These are phyloP conservation scores for Phaeotremella skinneri DNA, from an alignment of 768 basidiomycete genomes.

Conservation along the genomic window DNA sequence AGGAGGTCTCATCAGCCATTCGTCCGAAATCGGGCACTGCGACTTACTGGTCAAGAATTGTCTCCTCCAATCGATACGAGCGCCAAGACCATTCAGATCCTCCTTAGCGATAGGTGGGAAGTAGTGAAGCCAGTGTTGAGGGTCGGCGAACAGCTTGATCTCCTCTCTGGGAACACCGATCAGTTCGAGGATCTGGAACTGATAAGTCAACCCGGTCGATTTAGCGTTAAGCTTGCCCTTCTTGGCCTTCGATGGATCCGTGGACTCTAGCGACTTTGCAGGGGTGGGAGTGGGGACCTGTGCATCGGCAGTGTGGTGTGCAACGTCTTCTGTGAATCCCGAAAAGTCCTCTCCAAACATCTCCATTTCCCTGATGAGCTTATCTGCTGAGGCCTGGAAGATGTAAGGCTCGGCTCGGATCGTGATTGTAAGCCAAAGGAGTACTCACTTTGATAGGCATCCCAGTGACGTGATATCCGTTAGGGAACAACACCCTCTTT, in stretches of 20 bases:
- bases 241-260: conserved; percentile 67
- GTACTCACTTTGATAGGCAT: conserved; percentile 94
- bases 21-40: background rate
- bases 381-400: conserved; percentile 86
- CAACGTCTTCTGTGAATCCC: conserved; percentile 58
- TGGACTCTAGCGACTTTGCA: conserved; percentile 43
- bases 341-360: conserved; percentile 90
- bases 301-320: conserved; percentile 46
- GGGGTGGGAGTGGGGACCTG: conserved; percentile 54
- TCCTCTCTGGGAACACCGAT: conserved; percentile 82
- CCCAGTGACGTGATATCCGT: conserved; percentile 95
- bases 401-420: conserved; percentile 3
- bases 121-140: conserved; percentile 85
- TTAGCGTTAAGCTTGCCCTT: conserved; percentile 94
- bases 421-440: background rate
- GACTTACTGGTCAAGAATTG: conserved; percentile 73
- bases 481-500: conserved; percentile 92
- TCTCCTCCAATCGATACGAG: conserved; percentile 95
- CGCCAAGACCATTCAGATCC: conserved; percentile 85
- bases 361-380: conserved; percentile 94
- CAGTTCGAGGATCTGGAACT: conserved; percentile 98
- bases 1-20: background rate
- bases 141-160: conserved; percentile 95
- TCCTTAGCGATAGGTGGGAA: conserved; percentile 95
- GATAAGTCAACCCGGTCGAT: conserved; percentile 87